Conservation (phyloP, 2,329 filamentous ascomycete species). For the Tolypocladium inflatum region DNA sequence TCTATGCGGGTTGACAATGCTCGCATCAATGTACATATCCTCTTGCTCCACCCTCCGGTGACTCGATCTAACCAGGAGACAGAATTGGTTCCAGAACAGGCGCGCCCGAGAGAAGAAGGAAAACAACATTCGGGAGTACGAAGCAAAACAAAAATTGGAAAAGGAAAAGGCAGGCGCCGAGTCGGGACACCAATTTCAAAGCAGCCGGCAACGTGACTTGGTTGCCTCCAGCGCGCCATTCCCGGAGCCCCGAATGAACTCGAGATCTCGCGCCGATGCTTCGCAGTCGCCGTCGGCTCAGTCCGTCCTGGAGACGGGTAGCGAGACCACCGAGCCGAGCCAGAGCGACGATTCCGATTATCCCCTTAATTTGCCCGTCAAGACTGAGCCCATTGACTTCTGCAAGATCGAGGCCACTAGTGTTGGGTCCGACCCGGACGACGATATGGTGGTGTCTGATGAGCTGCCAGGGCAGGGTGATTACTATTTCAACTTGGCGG, state of each 20-base stretch:
- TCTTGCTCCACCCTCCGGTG: background rate
- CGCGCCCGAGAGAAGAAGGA: conserved; percentile 57
- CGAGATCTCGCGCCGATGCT: conserved; percentile 6
- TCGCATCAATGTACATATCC: conserved; percentile 47
- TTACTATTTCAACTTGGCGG: conserved; percentile 9
- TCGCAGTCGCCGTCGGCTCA: conserved; percentile 8
- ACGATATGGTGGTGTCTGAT: conserved; percentile 4
- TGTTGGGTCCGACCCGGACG: conserved; percentile 4
- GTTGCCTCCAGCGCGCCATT: conserved; percentile 32
- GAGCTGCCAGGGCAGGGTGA: conserved; percentile 6
- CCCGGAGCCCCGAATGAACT: conserved; percentile 16
- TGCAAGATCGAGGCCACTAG: background rate
- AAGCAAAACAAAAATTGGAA: conserved; percentile 26
- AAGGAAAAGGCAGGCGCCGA: conserved; percentile 20
- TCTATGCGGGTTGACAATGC: conserved; percentile 53
- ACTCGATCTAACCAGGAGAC: conserved; percentile 15
- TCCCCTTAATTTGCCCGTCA: conserved; percentile 5
- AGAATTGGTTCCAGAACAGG: conserved; percentile 64
- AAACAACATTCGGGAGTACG: conserved; percentile 38
- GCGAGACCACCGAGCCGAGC: conserved; percentile 15
- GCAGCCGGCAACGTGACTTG: conserved; percentile 22
- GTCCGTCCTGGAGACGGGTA: conserved; percentile 11
- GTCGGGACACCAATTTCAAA: conserved; percentile 14
- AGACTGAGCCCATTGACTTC: background rate
- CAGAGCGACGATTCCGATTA: conserved; percentile 15